Base-by-base conservation (phyloP, 768 basidiomycete species). In the Cyclocybe cylindracea region DNA sequence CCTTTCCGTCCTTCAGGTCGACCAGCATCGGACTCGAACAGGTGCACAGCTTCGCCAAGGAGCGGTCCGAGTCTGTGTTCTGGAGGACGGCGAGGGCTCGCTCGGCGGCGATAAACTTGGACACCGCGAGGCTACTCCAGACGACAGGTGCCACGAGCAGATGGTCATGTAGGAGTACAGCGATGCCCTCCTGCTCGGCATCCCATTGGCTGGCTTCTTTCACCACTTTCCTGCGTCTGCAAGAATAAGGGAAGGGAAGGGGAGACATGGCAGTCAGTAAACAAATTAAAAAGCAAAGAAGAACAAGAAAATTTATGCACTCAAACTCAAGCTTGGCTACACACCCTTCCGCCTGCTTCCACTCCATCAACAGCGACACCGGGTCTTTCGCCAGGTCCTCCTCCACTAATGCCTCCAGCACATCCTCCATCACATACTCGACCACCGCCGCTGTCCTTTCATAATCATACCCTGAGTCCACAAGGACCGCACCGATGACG, bases 401-500 rank as follows among this genome's bases (percentile, higher is more conserved):
- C 74, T 1, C 86, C 85, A 0, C 77, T 77, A 13, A 94, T 1
- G 73, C 72, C 6, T 70, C 76, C 29, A 95, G 66, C 2, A 94
- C 72, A 38, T 89, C 88, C 19, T 74, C 73, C 83, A 94, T 87
- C 16, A 84, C 69, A 39, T 72, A 57, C 64, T 86, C 81, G 16
- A 85, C 77, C 13, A 92, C 75, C 0, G 72, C 72, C 11, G 79
- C 78, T 3, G 85, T 82, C 52, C 75, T 80, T 45, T 91, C 89
- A 53, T 89, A 85, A 56, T 91, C 70, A 61, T 86, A 91, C 4
- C 78, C 84, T 4, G 83, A 81, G 68, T 96, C 94, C 39, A 95
- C 79, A 29, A 96, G 78, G 14, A 96, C 74, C 2, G 91, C 92
- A 1, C 91, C 94, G 33, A 94, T 72, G 5, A 95, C 70, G 47